Percentiles rank a stretch among this genome's conserved stretches.
These are phyloP conservation scores for Bryum argenteum DNA, from an alignment of 225 moss, liverwort and hornwort genomes.

Conservation along the genomic window DNA sequence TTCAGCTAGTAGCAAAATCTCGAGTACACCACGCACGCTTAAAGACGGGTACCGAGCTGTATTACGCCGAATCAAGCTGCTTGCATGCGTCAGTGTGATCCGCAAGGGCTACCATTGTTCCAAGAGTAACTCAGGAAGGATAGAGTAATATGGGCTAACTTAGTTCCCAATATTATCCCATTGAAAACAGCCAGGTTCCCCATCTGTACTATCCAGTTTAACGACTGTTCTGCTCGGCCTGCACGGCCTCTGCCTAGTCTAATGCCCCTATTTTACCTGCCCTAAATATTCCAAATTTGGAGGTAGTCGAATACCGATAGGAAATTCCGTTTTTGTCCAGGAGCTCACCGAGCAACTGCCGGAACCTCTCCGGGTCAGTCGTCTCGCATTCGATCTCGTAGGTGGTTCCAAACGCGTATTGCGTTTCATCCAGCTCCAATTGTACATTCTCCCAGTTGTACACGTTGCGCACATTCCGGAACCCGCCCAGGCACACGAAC, in stretches of 20 bases:
- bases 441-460: conserved; percentile 79
- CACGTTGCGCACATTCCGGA: conserved; percentile 86
- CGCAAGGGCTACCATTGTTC: no score
- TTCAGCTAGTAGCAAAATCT: no score
- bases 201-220: conserved; percentile 5
- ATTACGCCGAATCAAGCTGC: no score
- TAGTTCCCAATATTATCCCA: background rate
- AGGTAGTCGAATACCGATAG: conserved; percentile 69
- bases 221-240: conserved; percentile 1
- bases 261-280: conserved; percentile 62
- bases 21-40: no score
- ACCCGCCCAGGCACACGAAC: conserved; percentile 85
- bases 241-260: conserved; percentile 28
- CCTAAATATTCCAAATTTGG: conserved; percentile 90
- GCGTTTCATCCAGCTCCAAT: conserved; percentile 92
- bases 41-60: no score
- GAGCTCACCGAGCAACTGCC: conserved; percentile 64
- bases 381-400: conserved; percentile 93
- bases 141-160: background rate
- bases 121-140: no score
- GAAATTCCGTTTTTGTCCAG: conserved; percentile 65
- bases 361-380: conserved; percentile 79
- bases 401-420: conserved; percentile 81
- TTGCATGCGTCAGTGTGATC: no score
- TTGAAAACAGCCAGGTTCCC: conserved; percentile 4